Conservation (phyloP, 192 early-diverging fungal species). For the Coemansia aciculifera region DNA sequence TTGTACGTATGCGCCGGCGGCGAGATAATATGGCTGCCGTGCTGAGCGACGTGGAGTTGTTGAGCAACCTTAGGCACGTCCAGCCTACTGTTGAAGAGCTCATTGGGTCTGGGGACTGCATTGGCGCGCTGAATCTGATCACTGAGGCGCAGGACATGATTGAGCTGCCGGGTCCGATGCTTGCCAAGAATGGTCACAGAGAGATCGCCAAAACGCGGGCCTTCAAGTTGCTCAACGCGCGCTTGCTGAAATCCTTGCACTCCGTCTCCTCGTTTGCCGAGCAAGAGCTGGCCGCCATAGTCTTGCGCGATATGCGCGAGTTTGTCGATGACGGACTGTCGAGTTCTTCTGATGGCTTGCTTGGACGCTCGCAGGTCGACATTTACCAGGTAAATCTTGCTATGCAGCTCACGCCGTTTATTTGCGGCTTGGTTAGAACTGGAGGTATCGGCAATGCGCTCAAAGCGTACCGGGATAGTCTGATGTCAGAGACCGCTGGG, state of each 20-base stretch:
- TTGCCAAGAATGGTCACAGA: neutral
- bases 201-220: slow-evolving; percentile 32
- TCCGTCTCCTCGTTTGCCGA: slow-evolving; percentile 29
- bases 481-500: slow-evolving; percentile 74
- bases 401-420: slow-evolving; percentile 67
- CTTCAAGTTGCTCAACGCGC: slow-evolving; percentile 33
- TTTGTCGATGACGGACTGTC: slow-evolving; percentile 53
- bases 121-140: slow-evolving; percentile 87
- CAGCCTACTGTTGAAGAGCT: slow-evolving; percentile 84
- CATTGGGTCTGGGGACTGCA: slow-evolving; percentile 77
- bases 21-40: slow-evolving; percentile 71
- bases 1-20: slow-evolving; percentile 77
- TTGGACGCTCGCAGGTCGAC: slow-evolving; percentile 32
- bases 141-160: slow-evolving; percentile 71
- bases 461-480: slow-evolving; percentile 72
- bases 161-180: slow-evolving; percentile 11
- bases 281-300: slow-evolving; percentile 45
- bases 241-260: slow-evolving; percentile 22
- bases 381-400: slow-evolving; percentile 52
- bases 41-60: slow-evolving; percentile 67
- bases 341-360: slow-evolving; percentile 14
- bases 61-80: slow-evolving; percentile 75
- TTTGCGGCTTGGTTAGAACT: slow-evolving; percentile 77
- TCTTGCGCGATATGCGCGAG: slow-evolving; percentile 54
- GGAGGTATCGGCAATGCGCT: slow-evolving; percentile 67